Base-by-base conservation (phyloP, 805 yeast genomes). In the Cyberlindnera sargentensis region DNA sequence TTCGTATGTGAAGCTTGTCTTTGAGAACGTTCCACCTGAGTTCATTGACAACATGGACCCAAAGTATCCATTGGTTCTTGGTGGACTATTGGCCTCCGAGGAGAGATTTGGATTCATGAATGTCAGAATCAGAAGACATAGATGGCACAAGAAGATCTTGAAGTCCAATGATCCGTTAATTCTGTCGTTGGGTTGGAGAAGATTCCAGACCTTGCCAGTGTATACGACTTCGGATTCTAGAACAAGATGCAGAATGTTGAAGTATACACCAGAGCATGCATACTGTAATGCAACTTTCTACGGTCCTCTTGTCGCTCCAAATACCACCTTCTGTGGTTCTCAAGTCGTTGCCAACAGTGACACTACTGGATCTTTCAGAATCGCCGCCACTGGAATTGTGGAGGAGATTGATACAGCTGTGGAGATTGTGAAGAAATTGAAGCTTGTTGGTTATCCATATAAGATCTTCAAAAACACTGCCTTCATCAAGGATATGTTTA, bases 221-320 rank as follows among this genome's bases (percentile, higher is more conserved):
- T 93, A 90, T 63, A 90, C 99, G 4, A 93, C 99, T 0, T 80
- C 95, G 6, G 99, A 93, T 65, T 93, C 99, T 6, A 76, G 99
- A 67, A 93, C 99, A 10, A 78, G 99, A 71, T 91, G 90, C 58
- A 83, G 99, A 69, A 87, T 93, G 96, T 75, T 93, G 67, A 93
- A 93, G 62, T 93, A 93, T 63, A 93, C 99, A 0, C 99, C 99
- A 6, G 99, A 93, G 60, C 99, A 93, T 64, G 87, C 96, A 25
- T 91, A 84, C 62, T 93, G 99, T 72, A 81, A 83, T 60, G 97
- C 96, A 1, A 84, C 96, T 30, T 89, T 93, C 64, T 93, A 89
- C 60, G 99, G 99, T 2, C 99, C 99, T 9, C 72, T 93, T 43
- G 96, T 91, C 41, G 88, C 97, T 2, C 99, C 99, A 34, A 91